Evolutionary conservation across 139 green algal species (phyloP).

Genomic region (Deuterostichococcus epilithicus): DNA sequence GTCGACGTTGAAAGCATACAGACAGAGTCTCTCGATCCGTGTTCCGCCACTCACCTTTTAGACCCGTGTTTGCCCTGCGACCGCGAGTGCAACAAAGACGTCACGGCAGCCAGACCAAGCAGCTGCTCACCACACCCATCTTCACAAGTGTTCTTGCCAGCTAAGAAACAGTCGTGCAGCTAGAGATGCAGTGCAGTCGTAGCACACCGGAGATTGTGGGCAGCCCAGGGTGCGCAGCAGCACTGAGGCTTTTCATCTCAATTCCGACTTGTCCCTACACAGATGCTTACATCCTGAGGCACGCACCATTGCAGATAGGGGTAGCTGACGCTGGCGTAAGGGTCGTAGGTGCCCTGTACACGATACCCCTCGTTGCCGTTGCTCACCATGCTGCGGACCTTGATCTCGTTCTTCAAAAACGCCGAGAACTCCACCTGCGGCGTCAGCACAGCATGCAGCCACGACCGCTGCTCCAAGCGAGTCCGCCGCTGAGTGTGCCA

Average conservation of each 20-base stretch:
- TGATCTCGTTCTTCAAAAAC: not conserved
- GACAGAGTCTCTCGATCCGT: not conserved
- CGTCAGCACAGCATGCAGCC: not conserved
- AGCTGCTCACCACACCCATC: no score
- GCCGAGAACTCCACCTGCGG: not conserved
- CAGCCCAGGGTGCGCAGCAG: not conserved
- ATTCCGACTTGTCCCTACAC: no score
- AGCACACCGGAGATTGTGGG: no score
- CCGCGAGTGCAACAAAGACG: not conserved
- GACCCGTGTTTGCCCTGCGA: constrained; percentile 1
- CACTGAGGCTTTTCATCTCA: no score
- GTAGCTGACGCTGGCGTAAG: not conserved
- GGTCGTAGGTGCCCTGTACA: not conserved
- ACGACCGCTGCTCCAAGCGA: no score
- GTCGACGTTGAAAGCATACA: no score
- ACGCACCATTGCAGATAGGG: not conserved
- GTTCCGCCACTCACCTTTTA: not conserved
- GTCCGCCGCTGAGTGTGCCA: not conserved
- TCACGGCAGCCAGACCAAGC: no score
- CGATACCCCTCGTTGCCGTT: not conserved
- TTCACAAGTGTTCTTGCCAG: not conserved
- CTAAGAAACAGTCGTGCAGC: no score
- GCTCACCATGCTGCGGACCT: not conserved
- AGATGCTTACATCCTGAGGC: no score
- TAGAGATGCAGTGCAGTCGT: no score